Evolutionary conservation across 345 rosid species (phyloP).

Genomic region (Laguncularia racemosa): DNA sequence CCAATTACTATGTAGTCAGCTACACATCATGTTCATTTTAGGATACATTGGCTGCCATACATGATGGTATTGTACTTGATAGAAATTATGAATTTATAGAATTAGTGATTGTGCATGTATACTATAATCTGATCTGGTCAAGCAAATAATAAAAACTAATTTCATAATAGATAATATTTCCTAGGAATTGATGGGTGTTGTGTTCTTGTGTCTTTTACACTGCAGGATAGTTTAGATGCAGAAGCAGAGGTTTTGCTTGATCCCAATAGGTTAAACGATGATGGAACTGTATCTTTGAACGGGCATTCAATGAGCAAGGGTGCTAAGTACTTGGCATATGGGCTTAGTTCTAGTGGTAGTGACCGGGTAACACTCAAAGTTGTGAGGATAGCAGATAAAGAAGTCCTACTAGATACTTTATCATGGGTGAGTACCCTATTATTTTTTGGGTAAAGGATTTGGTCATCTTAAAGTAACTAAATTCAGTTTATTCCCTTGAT

Average conservation of each 20-base stretch:
- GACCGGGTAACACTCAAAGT: constrained; percentile 89
- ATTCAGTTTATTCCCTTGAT: too few relatives aligned
- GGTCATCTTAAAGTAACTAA: too few relatives aligned
- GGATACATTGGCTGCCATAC: too few relatives aligned
- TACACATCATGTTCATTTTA: too few relatives aligned
- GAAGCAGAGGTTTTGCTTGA: constrained; percentile 77
- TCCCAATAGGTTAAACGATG: constrained; percentile 75
- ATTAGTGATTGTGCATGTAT: too few relatives aligned
- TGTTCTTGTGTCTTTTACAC: not conserved
- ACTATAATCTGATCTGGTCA: too few relatives aligned
- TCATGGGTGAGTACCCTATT: constrained; percentile 52
- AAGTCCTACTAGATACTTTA: constrained; percentile 57
- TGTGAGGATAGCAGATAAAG: constrained; percentile 53
- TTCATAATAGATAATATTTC: not conserved
- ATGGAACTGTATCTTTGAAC: constrained; percentile 74
- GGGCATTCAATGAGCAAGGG: constrained; percentile 53
- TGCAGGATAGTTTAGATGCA: constrained; percentile 68
- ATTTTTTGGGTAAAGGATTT: not conserved
- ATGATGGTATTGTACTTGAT: too few relatives aligned
- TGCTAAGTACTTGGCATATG: constrained; percentile 71
- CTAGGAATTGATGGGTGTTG: not conserved
- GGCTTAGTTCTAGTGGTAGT: constrained; percentile 81
- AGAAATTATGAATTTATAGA: too few relatives aligned
- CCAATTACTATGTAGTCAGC: too few relatives aligned
- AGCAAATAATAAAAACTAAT: too few relatives aligned